These are phyloP conservation scores for Pseudogymnoascus verrucosus DNA, from an alignment of 2,329 filamentous ascomycete species.

Conservation along the genomic window DNA sequence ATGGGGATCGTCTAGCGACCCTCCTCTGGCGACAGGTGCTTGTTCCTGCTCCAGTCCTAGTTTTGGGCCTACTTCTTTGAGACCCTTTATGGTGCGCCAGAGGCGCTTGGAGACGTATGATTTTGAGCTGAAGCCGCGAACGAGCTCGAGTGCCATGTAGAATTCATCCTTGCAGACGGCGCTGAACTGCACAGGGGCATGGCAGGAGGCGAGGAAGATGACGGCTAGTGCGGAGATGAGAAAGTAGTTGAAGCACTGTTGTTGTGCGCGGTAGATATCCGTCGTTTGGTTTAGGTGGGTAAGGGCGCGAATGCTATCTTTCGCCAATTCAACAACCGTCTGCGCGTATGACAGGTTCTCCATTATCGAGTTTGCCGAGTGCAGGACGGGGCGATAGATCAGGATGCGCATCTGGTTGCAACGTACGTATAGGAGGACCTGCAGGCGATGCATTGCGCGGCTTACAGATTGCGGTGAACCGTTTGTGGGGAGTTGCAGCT, in stretches of 20 bases:
- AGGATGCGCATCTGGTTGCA: constrained; percentile 86
- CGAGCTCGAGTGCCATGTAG: constrained; percentile 67
- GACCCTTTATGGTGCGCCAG: constrained; percentile 62
- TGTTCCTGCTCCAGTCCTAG: constrained; percentile 46
- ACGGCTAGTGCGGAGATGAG: constrained; percentile 67
- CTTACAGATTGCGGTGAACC: constrained; percentile 34
- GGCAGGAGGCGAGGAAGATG: constrained; percentile 67
- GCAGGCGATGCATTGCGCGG: constrained; percentile 55
- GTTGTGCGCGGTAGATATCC: constrained; percentile 62
- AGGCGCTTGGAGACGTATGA: constrained; percentile 65
- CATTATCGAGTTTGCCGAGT: constrained; percentile 76
- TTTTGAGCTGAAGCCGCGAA: constrained; percentile 63
- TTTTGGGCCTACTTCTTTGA: constrained; percentile 64
- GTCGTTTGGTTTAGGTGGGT: constrained; percentile 63
- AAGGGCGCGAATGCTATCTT: constrained; percentile 67
- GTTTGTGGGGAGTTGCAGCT: constrained; percentile 48
- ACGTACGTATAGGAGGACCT: constrained; percentile 76
- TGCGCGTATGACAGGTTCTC: constrained; percentile 66
- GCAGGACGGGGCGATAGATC: constrained; percentile 79
- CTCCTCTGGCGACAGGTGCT: constrained; percentile 15
- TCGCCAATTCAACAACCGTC: constrained; percentile 65
- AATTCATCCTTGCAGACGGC: constrained; percentile 64
- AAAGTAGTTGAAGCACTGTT: constrained; percentile 76
- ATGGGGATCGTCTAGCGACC: constrained; percentile 39
- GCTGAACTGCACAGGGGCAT: constrained; percentile 65